Evolutionary conservation across 1,139 yeast species (phyloP).

Genomic region (Pichia sp.): DNA sequence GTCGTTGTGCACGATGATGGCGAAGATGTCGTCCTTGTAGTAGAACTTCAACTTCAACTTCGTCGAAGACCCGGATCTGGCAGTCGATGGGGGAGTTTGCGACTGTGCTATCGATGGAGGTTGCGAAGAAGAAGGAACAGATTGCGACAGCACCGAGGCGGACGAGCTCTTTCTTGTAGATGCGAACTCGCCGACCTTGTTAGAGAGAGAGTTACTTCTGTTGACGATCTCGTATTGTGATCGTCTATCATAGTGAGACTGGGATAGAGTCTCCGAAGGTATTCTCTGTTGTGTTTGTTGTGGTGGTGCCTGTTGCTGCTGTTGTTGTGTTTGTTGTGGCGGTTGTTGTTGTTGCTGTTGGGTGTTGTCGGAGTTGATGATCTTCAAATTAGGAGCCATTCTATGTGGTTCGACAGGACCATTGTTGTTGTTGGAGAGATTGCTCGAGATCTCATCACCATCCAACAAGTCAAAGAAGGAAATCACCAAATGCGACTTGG

Average conservation of each 20-base stretch:
- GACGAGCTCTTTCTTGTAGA: slow-evolving; percentile 10
- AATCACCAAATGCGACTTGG: slow-evolving; percentile 67
- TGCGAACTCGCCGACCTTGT: slow-evolving; percentile 23
- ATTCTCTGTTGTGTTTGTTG: slow-evolving; percentile 7
- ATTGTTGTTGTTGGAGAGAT: slow-evolving; percentile 11
- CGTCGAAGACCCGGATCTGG: slow-evolving; percentile 4
- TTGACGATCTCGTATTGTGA: slow-evolving; percentile 30
- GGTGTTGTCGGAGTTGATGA: slow-evolving; percentile 21
- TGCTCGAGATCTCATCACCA: slow-evolving; percentile 45
- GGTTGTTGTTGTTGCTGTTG: slow-evolving; percentile 7
- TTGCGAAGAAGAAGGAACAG: slow-evolving; percentile 15
- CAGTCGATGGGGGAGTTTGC: slow-evolving; percentile 16
- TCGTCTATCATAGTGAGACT: slow-evolving; percentile 32
- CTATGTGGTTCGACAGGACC: slow-evolving; percentile 28
- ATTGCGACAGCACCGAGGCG: slow-evolving; percentile 7
- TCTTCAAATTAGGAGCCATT: slow-evolving; percentile 30
- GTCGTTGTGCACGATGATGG: slow-evolving; percentile 67
- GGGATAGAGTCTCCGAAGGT: slow-evolving; percentile 24
- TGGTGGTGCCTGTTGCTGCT: slow-evolving; percentile 10
- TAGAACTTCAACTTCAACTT: slow-evolving; percentile 75
- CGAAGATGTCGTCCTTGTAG: slow-evolving; percentile 88
- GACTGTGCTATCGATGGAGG: slow-evolving; percentile 7
- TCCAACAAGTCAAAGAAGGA: slow-evolving; percentile 67
- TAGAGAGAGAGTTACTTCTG: slow-evolving; percentile 22
- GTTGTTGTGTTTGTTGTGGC: slow-evolving; percentile 15